Evolutionary conservation across 805 yeast genomes (phyloP).

Genomic region (Spencermartinsiella europaea): DNA sequence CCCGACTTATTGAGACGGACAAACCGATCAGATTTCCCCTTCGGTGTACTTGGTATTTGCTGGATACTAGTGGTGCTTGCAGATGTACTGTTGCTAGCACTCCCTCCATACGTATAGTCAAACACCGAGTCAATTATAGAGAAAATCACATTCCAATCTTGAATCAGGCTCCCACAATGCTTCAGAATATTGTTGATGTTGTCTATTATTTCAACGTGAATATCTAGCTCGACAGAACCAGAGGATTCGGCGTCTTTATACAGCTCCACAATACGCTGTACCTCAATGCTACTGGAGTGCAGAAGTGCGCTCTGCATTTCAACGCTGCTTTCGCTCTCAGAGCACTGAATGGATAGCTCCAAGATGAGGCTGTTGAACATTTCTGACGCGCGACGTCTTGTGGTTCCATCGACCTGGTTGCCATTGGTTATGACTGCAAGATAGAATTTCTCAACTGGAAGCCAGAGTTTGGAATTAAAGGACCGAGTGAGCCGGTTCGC

Average conservation of each 20-base stretch:
- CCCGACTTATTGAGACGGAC: slow-evolving; percentile 56
- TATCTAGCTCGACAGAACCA: slow-evolving; percentile 55
- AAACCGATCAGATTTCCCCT: slow-evolving; percentile 32
- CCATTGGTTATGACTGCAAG: slow-evolving; percentile 44
- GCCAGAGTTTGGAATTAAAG: slow-evolving; percentile 44
- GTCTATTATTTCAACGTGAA: slow-evolving; percentile 55
- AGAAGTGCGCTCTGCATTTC: background rate
- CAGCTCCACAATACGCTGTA: background rate
- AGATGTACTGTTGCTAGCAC: slow-evolving; percentile 1
- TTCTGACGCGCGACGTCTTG: slow-evolving; percentile 45
- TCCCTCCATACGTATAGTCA: background rate
- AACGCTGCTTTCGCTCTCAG: background rate
- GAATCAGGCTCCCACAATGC: slow-evolving; percentile 59
- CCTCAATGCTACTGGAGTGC: background rate
- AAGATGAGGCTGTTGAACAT: slow-evolving; percentile 27
- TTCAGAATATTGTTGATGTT: slow-evolving; percentile 72
- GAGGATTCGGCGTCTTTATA: background rate
- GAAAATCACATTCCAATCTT: slow-evolving; percentile 74
- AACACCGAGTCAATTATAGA: slow-evolving; percentile 39
- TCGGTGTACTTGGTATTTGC: slow-evolving; percentile 19
- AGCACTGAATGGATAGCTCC: background rate
- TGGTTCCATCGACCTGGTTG: slow-evolving; percentile 38
- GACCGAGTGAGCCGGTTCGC: slow-evolving; percentile 40
- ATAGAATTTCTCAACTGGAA: slow-evolving; percentile 37
- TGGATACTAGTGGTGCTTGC: background rate